These are phyloP conservation scores for Strigomonas galati DNA, from an alignment of 208 protist genomes.

Conservation along the genomic window DNA sequence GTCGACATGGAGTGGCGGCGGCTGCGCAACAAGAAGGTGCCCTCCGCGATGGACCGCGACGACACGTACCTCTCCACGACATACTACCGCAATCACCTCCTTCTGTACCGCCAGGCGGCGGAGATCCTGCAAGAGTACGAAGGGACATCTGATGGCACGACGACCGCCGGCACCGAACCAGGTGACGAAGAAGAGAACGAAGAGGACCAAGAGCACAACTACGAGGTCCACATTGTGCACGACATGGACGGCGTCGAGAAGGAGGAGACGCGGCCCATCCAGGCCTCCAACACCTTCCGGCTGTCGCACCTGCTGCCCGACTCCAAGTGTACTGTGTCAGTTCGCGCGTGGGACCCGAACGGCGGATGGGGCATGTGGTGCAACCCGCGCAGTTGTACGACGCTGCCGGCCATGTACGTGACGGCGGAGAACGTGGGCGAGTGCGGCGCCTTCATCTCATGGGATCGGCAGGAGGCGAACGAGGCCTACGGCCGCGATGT, in stretches of 20 bases:
- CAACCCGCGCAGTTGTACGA: constrained; percentile 71
- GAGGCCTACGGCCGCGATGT: constrained; percentile 87
- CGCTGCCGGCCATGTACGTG: constrained; percentile 68
- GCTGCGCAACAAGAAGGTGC: constrained; percentile 74
- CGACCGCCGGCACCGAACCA: constrained; percentile 32
- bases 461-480: constrained; percentile 49
- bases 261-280: constrained; percentile 75
- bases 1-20: constrained; percentile 90
- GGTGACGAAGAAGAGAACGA: background rate
- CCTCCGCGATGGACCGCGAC: constrained; percentile 39
- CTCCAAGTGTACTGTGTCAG: constrained; percentile 86
- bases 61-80: constrained; percentile 20
- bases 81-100: background rate
- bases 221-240: constrained; percentile 77
- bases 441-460: constrained; percentile 65
- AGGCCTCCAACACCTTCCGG: constrained; percentile 72
- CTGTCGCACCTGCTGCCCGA: constrained; percentile 74
- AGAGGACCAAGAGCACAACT: constrained; percentile 46
- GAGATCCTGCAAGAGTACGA: background rate
- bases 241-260: constrained; percentile 33
- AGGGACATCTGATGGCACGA: constrained; percentile 15
- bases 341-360: constrained; percentile 88
- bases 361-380: constrained; percentile 91
- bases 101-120: background rate
- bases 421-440: constrained; percentile 73